Evolutionary conservation across 2,329 filamentous ascomycete species (phyloP), one percentile per base, ranked within the genome.

Genomic region (Leptographium flavum): DNA sequence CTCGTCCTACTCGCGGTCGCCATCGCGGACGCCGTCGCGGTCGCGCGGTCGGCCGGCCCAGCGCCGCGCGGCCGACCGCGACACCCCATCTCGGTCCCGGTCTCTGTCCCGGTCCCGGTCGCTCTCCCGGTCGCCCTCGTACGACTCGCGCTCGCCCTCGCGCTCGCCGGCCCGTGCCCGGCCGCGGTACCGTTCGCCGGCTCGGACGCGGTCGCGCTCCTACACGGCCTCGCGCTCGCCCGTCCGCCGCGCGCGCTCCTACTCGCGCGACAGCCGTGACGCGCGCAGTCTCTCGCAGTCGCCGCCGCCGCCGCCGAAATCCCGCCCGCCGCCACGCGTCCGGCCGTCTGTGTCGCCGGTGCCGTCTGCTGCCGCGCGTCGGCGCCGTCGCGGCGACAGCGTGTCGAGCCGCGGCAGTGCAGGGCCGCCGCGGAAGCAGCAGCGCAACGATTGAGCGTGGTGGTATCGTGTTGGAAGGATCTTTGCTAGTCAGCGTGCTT

Each of bases 1-100:
- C 38, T 79, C 75, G 6, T 76, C 73, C 13, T 76, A 76, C 58
- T 79, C 73, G 10, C 61, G 65, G 31, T 40, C 55, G 31, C 55
- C 50, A 36, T 54, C 56, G 31, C 46, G 50, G 47, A 52, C 56
- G 15, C 66, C 65, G 11, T 31, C 35, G 17, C 60, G 60, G 21
- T 65, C 65, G 22, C 39, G 9, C 3, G n/a, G n/a, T 8, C 40
- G 42, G 4, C 27, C 42, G 2, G 31, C 15, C 2, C 44, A 45
- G 3, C 43, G 58, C 14, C 68, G 69, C 1, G 60, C 62, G 62
- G 25, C 35, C 21, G 35, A 13, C 31, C 11, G 30, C 13, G 30
- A n/a, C n/a, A n/a, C n/a, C 6, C 25, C 25, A 10, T 69, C 67
- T 3, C 58, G 58, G 13, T 71, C 68, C 39, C 60, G 61, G 36